These are phyloP conservation scores for Citrus mangshanensis DNA, from an alignment of 345 rosid genomes.

Conservation along the genomic window DNA sequence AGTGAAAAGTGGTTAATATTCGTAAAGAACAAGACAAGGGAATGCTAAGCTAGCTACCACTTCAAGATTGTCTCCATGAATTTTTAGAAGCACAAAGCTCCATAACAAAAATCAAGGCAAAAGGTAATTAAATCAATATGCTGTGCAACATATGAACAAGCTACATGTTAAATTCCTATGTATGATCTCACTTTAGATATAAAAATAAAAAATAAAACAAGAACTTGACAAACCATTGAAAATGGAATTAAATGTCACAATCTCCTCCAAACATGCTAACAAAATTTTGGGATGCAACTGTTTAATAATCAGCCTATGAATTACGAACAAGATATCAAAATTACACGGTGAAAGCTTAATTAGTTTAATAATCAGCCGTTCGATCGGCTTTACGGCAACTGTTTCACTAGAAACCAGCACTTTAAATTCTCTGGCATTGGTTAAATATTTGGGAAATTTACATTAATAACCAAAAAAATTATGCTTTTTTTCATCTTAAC, in stretches of 20 bases:
- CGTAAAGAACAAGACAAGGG: constrained; percentile 2
- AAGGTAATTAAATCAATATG: not conserved
- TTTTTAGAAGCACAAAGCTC: constrained; percentile 2
- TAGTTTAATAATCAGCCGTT: no score
- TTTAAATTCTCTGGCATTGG: no score
- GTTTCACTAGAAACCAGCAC: no score
- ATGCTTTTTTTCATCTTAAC: no score
- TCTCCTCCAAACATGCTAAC: constrained; percentile 8
- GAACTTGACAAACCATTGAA: not conserved
- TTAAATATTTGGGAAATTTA: no score
- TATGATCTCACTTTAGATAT: not conserved
- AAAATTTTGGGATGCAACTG: not conserved
- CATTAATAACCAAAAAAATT: no score
- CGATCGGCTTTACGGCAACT: no score
- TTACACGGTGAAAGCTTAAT: not conserved
- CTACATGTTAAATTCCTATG: not conserved
- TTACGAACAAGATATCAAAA: not conserved
- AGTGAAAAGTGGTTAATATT: not conserved
- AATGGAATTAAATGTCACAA: not conserved
- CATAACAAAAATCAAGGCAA: constrained; percentile 5
- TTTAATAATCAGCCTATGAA: no score
- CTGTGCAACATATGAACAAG: not conserved
- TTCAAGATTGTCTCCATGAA: constrained; percentile 17
- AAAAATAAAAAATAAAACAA: not conserved
- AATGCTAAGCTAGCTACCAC: constrained; percentile 1